Evolutionary conservation across 768 basidiomycete species (phyloP), one percentile per base, ranked within the genome.

Genomic region (Calocybe gangraenosa): DNA sequence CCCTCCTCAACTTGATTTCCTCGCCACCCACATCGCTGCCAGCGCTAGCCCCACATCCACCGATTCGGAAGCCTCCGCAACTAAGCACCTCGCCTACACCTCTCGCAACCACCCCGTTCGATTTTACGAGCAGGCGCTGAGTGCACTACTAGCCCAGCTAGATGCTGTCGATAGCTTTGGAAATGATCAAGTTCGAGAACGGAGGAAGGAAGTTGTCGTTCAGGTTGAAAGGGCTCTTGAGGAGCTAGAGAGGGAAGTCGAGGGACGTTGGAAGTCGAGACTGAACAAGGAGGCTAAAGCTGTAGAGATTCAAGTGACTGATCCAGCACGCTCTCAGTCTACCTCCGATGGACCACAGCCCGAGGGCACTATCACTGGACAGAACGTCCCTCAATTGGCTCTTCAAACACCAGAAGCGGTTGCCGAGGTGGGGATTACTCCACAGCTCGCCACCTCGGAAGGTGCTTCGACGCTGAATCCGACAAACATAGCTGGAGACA

Each of bases 111-210:
- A 76, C 20, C 73, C 79, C 0, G 64, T 87, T 31, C 79, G 79
- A 44, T 73, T 69, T 50, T 81, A 84, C 61, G 77, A 82, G 52
- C 73, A 85, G 52, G 71, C 74, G 15, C 63, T 87, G n/a, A 70
- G 70, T 40, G 63, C 69, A 32, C 67, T 89, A 19, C 62, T 89
- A 15, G 55, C 68, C 9, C 66, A 71, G 48, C 68, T 87, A 19
- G 86, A 88, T 53, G 71, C 68, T 0, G 68, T 88, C 21, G 73
- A 80, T 23, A 82, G 80, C 50, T 70, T 67, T 39, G 86, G 85
- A 2, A 77, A 82, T 49, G 67, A 66, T 19, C 66, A 58, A 8
- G 65, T 89, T 36, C 60, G 85, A 38, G 60, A 61, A 17, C 63
- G 53, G 43, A 59, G 86, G 51, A 84, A 79, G 63, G 69, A 69